Percentiles rank a stretch among this genome's conserved stretches.
Conservation (phyloP, 1,139 yeast species). For the Yamadazyma aaseri region DNA sequence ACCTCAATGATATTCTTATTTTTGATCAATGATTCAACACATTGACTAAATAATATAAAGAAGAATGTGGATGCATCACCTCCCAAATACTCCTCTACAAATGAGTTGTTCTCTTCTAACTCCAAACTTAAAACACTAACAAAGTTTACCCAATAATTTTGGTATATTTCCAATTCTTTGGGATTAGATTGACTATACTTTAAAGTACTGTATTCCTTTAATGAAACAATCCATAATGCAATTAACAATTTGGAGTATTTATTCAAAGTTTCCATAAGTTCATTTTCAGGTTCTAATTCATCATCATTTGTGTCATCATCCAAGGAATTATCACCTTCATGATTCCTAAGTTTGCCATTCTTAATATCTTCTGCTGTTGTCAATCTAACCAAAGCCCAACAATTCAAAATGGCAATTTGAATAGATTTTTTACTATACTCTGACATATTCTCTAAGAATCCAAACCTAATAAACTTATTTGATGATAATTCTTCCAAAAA, state of each 20-base stretch:
- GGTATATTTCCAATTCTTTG: conserved; percentile 55
- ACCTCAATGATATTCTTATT: conserved; percentile 43
- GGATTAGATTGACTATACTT: conserved; percentile 50
- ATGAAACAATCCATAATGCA: conserved; percentile 75
- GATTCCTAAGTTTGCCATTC: conserved; percentile 1
- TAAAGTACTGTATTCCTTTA: conserved; percentile 71
- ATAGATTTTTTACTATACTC: conserved; percentile 62
- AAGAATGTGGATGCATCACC: conserved; percentile 73
- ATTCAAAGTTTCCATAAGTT: conserved; percentile 44
- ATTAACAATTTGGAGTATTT: conserved; percentile 61
- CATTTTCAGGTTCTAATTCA: conserved; percentile 33
- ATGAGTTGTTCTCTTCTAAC: conserved; percentile 49
- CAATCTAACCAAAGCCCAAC: conserved; percentile 84
- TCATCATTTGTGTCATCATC: conserved; percentile 24
- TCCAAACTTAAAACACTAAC: conserved; percentile 74
- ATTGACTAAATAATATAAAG: conserved; percentile 79
- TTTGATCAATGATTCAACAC: conserved; percentile 70
- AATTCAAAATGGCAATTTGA: conserved; percentile 69
- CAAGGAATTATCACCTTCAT: conserved; percentile 13
- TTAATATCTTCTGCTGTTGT: conserved; percentile 31
- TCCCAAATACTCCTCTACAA: conserved; percentile 45
- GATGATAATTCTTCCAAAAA: conserved; percentile 64
- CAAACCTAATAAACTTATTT: conserved; percentile 42
- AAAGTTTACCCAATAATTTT: conserved; percentile 74
- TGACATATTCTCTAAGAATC: conserved; percentile 43